These are phyloP conservation scores for Pleurozium schreberi DNA, from an alignment of 225 moss, liverwort and hornwort genomes.

Conservation along the genomic window DNA sequence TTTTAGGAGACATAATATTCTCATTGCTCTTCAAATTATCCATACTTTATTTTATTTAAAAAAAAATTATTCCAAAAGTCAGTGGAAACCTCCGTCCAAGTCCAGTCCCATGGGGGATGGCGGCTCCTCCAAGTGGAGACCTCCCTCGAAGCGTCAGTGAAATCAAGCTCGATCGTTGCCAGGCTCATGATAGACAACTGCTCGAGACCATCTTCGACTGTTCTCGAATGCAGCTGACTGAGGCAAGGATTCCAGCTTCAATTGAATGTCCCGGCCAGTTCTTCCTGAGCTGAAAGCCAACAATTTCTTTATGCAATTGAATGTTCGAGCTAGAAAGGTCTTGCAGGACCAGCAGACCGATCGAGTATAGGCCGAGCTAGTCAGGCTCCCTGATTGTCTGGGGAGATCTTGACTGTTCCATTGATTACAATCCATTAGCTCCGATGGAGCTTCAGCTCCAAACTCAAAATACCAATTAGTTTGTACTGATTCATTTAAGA, in stretches of 20 bases:
- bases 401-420: neutral
- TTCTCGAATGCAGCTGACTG: no score
- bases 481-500: neutral
- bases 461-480: neutral
- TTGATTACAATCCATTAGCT: neutral
- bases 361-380: neutral
- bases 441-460: neutral
- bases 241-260: neutral
- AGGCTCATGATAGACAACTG: neutral
- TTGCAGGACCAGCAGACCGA: neutral
- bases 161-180: neutral
- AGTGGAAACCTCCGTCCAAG: no score
- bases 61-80: no score
- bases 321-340: no score
- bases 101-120: no score
- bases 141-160: neutral
- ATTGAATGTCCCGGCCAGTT: neutral
- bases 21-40: no score
- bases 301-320: neutral
- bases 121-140: no score
- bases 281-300: neutral
- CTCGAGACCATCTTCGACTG: neutral
- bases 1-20: no score
- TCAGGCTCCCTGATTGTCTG: neutral
- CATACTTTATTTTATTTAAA: no score